Evolutionary conservation across 1,284 basidiomycete genomes (phyloP), one percentile per base, ranked within the genome.

Genomic region (Malassezia japonica): DNA sequence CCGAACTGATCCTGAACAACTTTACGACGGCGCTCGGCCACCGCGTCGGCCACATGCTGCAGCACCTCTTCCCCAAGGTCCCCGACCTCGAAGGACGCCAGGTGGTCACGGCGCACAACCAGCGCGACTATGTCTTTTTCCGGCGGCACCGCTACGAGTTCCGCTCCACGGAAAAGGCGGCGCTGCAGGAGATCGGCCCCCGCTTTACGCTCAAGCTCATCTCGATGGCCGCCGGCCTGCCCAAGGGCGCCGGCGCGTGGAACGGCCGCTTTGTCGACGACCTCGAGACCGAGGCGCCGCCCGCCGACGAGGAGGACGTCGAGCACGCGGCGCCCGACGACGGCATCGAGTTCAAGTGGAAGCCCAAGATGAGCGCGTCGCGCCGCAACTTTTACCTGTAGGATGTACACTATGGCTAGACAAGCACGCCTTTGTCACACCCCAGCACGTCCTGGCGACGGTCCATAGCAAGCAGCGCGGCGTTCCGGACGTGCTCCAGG

Each of bases 81-180:
- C 91, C 92, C 0, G 86, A 94, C 74, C 90, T 96, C 67, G 86
- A 92, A 74, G 94, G 94, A 16, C 80, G 94, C 35, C 94, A 99
- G 75, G 91, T 96, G 13, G 90, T 96, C 3, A 95, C 92, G 1
- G 78, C 96, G 24, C 94, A 98, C 74, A 96, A 96, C 68, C 91
- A 96, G 74, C 82, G 94, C 48, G 94, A 99, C 76, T 99, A 96
- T 74, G 76, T 98, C 52, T 99, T 99, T 77, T 95, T 98, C 79
- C 78, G 94, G 53, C 78, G 94, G 59, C 91, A 96, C 76, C 88
- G 89, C 63, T 95, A 95, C 73, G 87, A 88, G 35, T 96, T 95
- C 74, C 82, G 87, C 40, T 87, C 86, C 39, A 64, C 66, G 25
- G 56, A 73, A 40, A 91, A 88, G 69, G 90, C 95, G 9, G 83